These are phyloP conservation scores for Quercus aquifolioides DNA, from an alignment of 306 rosid genomes.

Conservation along the genomic window DNA sequence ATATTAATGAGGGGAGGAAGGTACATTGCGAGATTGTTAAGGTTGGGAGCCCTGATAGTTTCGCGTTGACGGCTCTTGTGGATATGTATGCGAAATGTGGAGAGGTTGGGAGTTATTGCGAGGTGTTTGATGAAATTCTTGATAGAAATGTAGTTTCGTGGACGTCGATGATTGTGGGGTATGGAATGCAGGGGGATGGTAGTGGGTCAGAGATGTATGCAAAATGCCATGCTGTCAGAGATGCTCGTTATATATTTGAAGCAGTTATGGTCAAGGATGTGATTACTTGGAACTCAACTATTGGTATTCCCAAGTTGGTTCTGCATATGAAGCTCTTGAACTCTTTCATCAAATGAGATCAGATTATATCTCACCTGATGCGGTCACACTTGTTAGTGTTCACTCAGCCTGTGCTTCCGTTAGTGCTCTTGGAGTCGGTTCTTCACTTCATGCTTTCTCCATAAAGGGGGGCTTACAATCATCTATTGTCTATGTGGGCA, in stretches of 20 bases:
- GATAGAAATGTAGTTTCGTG: constrained; percentile 58
- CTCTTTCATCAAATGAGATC: constrained; percentile 56
- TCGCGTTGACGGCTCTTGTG: constrained; percentile 47
- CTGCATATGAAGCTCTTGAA: constrained; percentile 46
- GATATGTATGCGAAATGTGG: constrained; percentile 56
- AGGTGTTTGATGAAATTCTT: constrained; percentile 48
- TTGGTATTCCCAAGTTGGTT: constrained; percentile 57
- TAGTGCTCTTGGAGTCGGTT: constrained; percentile 54
- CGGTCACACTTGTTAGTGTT: constrained; percentile 59
- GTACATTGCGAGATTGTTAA: constrained; percentile 57
- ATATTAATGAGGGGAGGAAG: constrained; percentile 34
- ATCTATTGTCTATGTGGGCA: constrained; percentile 54
- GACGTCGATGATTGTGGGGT: constrained; percentile 71
- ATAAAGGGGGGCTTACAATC: constrained; percentile 43
- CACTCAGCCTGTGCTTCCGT: constrained; percentile 58
- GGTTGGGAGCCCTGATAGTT: constrained; percentile 39
- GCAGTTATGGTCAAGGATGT: constrained; percentile 37
- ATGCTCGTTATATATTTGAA: constrained; percentile 54
- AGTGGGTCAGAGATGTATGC: constrained; percentile 74
- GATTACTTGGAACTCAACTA: constrained; percentile 70
- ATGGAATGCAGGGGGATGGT: no score
- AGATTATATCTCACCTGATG: constrained; percentile 43
- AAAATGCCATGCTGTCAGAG: constrained; percentile 39
- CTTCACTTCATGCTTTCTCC: constrained; percentile 53
- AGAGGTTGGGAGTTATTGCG: constrained; percentile 18